phyloP scores from a whole-genome alignment of 192 early-diverging fungal genomes.

The Coemansia sp. region DNA sequence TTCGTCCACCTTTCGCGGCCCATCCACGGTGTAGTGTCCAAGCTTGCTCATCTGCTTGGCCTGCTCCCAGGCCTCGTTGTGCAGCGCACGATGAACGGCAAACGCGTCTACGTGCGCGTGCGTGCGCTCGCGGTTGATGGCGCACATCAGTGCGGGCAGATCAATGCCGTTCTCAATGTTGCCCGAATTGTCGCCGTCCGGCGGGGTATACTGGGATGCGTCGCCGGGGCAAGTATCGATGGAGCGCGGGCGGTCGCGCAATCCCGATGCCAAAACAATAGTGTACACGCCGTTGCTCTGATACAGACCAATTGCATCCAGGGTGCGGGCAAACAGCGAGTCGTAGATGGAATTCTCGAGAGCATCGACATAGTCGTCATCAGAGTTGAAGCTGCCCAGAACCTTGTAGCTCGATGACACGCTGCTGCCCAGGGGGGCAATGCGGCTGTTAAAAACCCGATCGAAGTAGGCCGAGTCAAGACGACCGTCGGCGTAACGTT shows the following conservation, averaged over 20 bases:
- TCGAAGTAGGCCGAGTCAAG: conserved; percentile 12
- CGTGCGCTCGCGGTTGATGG: conserved; percentile 20
- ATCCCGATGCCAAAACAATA: conserved; percentile 27
- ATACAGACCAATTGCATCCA: conserved; percentile 39
- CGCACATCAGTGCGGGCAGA: conserved; percentile 32
- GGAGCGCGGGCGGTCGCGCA: conserved; percentile 3
- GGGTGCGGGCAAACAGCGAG: conserved; percentile 30
- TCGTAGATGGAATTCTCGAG: conserved; percentile 20
- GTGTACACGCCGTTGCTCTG: conserved; percentile 30
- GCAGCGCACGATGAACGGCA: conserved; percentile 24
- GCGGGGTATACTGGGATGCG: conserved; percentile 7
- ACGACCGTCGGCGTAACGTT: conserved; percentile 4
- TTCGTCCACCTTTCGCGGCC: conserved; percentile 40
- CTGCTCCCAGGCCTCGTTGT: conserved; percentile 32
- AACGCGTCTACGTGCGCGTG: conserved; percentile 3
- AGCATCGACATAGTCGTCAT: conserved; percentile 8
- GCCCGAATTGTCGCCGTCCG: background rate
- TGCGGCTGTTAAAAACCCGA: conserved; percentile 2
- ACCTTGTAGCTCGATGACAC: conserved; percentile 41
- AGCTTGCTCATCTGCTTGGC: conserved; percentile 30
- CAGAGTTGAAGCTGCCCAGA: conserved; percentile 14
- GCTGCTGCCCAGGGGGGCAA: conserved; percentile 20
- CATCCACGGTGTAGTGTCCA: conserved; percentile 36
- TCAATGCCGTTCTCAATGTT: conserved; percentile 27
- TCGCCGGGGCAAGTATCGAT: conserved; percentile 19